Evolutionary conservation across 2,329 filamentous ascomycete genomes (phyloP), one percentile per base, ranked within the genome.

Genomic region (Talaromyces atroroseus): DNA sequence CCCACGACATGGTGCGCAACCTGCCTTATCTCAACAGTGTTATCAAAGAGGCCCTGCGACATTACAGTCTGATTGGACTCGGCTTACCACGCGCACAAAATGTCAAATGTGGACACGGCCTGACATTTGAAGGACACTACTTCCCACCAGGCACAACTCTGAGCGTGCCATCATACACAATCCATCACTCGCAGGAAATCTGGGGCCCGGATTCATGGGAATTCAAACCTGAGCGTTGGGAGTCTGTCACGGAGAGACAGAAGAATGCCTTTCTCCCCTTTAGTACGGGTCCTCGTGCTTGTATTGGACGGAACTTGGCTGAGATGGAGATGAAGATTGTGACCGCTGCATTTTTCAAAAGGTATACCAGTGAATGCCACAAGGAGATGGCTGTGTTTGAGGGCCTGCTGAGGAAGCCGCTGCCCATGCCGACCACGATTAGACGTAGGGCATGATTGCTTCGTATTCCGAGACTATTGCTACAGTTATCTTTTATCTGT

Each of bases 61-160:
- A 90, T 72, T 91, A 95, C 78, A 88, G 83, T 55, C 95, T 91
- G 6, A 92, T 89, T 1, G 87, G 88, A 12, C 88, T 95, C 62
- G 91, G 91, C 2, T 85, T 96, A 0, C 90, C 90, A 0, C 85
- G 91, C 2, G 75, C 86, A 61, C 26, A 29, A 29, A 29, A 8
- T 8, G 80, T 95, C 1, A 88, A 20, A 2, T 10, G 16, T 14
- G 42, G 20, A 8, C 18, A 45, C 18, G n/a, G 42, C 23, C 42
- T 12, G 90, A 0, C 67, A 75, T 0, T 95, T 56, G 71, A 74
- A n/a, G 86, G 84, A 4, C 81, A 85, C 64, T 82, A 83, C 67
- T 95, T 92, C 76, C 84, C 88, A 0, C 78, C 85, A 0, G 87
- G 87, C 20, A 90, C 87, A 1, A 82, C 90, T 0, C 81, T 94